Percentiles rank a stretch among this genome's conserved stretches.
These are phyloP conservation scores for Porodaedalea pini DNA, from an alignment of 1,284 basidiomycete genomes.

Conservation along the genomic window DNA sequence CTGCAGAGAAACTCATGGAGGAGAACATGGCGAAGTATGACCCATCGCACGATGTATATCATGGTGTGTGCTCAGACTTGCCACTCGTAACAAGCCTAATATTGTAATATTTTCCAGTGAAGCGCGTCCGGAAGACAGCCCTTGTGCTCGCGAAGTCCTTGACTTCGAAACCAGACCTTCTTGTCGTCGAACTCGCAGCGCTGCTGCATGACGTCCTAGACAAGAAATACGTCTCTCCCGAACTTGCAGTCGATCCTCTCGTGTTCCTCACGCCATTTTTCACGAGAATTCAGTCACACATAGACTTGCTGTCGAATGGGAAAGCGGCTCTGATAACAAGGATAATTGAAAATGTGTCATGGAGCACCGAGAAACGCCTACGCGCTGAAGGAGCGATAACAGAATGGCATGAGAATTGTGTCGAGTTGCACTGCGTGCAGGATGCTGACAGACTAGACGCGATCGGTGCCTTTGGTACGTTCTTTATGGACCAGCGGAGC, in stretches of 20 bases:
- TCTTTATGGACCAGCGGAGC: constrained; percentile 67
- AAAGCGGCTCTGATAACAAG: constrained; percentile 52
- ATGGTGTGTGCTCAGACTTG: constrained; percentile 50
- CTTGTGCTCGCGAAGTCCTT: constrained; percentile 59
- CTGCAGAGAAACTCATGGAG: constrained; percentile 42
- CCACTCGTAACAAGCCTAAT: not conserved
- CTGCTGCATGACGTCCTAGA: constrained; percentile 89
- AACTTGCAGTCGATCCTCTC: constrained; percentile 57
- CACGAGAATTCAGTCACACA: constrained; percentile 35
- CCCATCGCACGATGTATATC: constrained; percentile 85
- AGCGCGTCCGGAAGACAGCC: constrained; percentile 77
- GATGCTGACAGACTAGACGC: constrained; percentile 92
- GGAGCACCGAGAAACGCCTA: constrained; percentile 79
- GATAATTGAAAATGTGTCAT: constrained; percentile 81
- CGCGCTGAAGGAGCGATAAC: constrained; percentile 52
- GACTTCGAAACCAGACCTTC: constrained; percentile 51
- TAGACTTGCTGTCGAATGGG: constrained; percentile 59
- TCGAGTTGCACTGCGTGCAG: constrained; percentile 87
- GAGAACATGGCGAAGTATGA: constrained; percentile 82
- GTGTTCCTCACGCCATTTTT: constrained; percentile 69
- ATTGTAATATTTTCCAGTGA: constrained; percentile 45
- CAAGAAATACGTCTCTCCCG: constrained; percentile 73
- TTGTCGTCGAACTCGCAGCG: constrained; percentile 45
- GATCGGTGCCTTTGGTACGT: constrained; percentile 87
- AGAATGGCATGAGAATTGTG: constrained; percentile 70